phyloP scores from a whole-genome alignment of 2,329 filamentous ascomycete genomes.

The Hawksworthiomyces lignivorus region DNA sequence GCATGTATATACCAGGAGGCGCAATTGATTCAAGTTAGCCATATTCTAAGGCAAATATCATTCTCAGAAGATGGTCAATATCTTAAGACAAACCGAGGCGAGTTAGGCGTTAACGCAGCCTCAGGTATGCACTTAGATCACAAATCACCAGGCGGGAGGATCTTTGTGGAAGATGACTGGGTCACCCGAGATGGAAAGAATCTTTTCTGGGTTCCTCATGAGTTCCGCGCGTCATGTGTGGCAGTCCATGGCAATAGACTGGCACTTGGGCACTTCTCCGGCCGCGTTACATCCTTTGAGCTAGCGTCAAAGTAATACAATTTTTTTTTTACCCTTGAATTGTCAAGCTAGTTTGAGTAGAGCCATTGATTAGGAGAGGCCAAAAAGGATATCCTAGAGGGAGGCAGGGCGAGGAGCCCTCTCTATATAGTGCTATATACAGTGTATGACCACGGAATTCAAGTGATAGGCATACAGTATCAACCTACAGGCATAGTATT shows the following conservation, averaged over 20 bases:
- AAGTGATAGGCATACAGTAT: too few relatives aligned
- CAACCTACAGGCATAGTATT: too few relatives aligned
- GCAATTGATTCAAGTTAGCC: background rate
- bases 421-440: too few relatives aligned
- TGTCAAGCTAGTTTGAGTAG: too few relatives aligned
- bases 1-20: background rate
- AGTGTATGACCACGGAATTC: too few relatives aligned
- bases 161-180: background rate
- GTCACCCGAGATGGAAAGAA: background rate
- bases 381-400: too few relatives aligned
- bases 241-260: background rate
- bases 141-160: background rate
- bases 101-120: background rate
- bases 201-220: background rate
- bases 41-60: background rate
- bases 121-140: background rate
- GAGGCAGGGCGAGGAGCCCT: too few relatives aligned
- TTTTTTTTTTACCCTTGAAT: background rate
- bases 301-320: background rate
- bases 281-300: background rate
- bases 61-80: background rate
- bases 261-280: background rate
- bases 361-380: too few relatives aligned
- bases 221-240: background rate
- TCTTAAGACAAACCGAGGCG: background rate